Evolutionary conservation across 106 monocot species (phyloP).

Genomic region (Apostasia shenzhenica): DNA sequence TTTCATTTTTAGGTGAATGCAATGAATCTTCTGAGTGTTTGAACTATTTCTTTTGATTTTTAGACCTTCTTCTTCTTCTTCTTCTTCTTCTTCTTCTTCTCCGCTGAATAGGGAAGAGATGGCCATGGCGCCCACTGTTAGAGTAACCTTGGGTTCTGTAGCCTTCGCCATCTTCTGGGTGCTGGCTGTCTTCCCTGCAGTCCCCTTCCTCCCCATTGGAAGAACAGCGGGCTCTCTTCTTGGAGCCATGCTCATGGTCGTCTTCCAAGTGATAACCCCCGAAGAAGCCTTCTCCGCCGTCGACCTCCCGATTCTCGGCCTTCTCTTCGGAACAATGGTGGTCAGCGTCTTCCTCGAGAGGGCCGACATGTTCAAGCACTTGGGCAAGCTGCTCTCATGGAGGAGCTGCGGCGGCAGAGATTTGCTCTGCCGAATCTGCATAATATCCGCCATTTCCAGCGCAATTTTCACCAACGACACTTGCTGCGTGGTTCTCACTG

Average conservation of each 20-base stretch:
- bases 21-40: too few relatives aligned
- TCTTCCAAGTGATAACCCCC: constrained; percentile 53
- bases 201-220: constrained; percentile 77
- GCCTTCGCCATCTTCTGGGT: constrained; percentile 82
- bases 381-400: constrained; percentile 59
- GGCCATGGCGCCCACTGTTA: constrained; percentile 54
- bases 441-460: constrained; percentile 60
- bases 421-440: constrained; percentile 51
- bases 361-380: constrained; percentile 76
- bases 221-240: constrained; percentile 78
- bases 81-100: too few relatives aligned
- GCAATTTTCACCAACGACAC: constrained; percentile 88
- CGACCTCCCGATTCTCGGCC: constrained; percentile 84
- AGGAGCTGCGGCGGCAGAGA: constrained; percentile 65
- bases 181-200: constrained; percentile 73
- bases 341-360: constrained; percentile 69
- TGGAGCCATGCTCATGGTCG: constrained; percentile 71
- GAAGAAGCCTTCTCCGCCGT: constrained; percentile 64
- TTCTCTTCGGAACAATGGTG: constrained; percentile 89
- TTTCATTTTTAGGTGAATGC: too few relatives aligned
- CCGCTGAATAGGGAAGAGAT: constrained; percentile 6
- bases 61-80: too few relatives aligned
- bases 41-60: too few relatives aligned
- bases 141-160: constrained; percentile 53
- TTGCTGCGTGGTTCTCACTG: constrained; percentile 74